Evolutionary conservation across 2,329 filamentous ascomycete genomes (phyloP).

Genomic region (Xylaria digitata): DNA sequence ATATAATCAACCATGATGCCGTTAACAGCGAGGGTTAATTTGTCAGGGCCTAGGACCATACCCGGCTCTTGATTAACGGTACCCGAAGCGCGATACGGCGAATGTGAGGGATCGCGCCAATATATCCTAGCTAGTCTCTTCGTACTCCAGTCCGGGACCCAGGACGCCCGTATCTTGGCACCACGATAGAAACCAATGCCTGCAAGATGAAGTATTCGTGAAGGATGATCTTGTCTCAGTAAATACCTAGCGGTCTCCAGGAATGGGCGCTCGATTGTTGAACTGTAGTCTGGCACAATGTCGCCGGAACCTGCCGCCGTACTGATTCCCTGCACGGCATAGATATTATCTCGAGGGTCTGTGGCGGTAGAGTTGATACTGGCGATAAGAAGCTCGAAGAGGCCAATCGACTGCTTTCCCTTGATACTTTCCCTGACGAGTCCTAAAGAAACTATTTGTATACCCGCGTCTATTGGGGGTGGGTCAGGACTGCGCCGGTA

Average conservation of each 20-base stretch:
- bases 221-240: constrained; percentile 4
- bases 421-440: background rate
- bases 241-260: constrained; percentile 3
- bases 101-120: constrained; percentile 2
- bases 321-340: constrained; percentile 15
- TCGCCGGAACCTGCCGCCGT: constrained; percentile 7
- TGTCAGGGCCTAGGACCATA: background rate
- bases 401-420: background rate
- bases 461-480: constrained; percentile 1
- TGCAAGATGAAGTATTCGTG: constrained; percentile 15
- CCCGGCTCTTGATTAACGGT: background rate
- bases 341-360: constrained; percentile 16
- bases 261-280: constrained; percentile 12
- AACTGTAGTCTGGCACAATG: constrained; percentile 13
- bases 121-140: constrained; percentile 8
- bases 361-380: constrained; percentile 10
- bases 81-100: constrained; percentile 11
- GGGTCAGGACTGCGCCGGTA: background rate
- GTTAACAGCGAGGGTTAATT: background rate
- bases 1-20: constrained; percentile 14
- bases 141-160: constrained; percentile 18
- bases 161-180: constrained; percentile 7
- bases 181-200: constrained; percentile 17
- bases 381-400: constrained; percentile 4
- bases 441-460: constrained; percentile 2